These are phyloP conservation scores for Amphibolis antarctica DNA, from an alignment of 106 monocot species.

Conservation along the genomic window DNA sequence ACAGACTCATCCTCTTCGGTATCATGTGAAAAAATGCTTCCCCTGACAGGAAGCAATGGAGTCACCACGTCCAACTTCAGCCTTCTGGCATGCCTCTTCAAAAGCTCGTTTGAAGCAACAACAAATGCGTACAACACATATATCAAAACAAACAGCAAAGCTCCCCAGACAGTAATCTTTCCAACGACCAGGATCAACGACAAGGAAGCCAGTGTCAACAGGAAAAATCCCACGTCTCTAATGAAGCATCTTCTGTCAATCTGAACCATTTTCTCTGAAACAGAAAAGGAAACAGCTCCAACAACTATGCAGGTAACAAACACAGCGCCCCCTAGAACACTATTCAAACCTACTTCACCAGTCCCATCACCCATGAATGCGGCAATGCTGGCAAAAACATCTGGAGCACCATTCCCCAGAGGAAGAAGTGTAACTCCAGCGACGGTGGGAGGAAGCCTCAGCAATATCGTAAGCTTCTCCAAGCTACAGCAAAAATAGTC, in stretches of 20 bases:
- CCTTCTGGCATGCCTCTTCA: slow-evolving; percentile 62
- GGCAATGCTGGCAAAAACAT: slow-evolving; percentile 88
- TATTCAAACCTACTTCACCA: slow-evolving; percentile 84
- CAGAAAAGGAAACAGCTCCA: slow-evolving; percentile 50
- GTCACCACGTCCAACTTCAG: slow-evolving; percentile 66
- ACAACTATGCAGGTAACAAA: slow-evolving; percentile 85
- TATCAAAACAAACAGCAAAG: slow-evolving; percentile 62
- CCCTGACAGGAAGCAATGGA: slow-evolving; percentile 78
- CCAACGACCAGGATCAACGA: slow-evolving; percentile 56
- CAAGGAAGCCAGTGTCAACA: slow-evolving; percentile 46
- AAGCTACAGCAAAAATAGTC: slow-evolving; percentile 89
- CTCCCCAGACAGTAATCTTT: slow-evolving; percentile 58
- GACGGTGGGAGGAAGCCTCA: slow-evolving; percentile 71
- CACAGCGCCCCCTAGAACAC: slow-evolving; percentile 85
- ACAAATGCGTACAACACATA: slow-evolving; percentile 69
- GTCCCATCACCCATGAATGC: slow-evolving; percentile 64
- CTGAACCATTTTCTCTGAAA: slow-evolving; percentile 56
- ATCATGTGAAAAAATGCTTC: slow-evolving; percentile 48
- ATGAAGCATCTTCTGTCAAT: slow-evolving; percentile 81
- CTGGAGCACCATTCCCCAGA: slow-evolving; percentile 89
- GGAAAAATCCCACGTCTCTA: slow-evolving; percentile 70
- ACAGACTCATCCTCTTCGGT: slow-evolving; percentile 61
- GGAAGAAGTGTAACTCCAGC: slow-evolving; percentile 93
- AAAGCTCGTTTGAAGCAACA: slow-evolving; percentile 69
- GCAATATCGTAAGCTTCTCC: slow-evolving; percentile 59